These are phyloP conservation scores for Thalia dealbata DNA, from an alignment of 176 grass and related monocot genomes.

Conservation along the genomic window DNA sequence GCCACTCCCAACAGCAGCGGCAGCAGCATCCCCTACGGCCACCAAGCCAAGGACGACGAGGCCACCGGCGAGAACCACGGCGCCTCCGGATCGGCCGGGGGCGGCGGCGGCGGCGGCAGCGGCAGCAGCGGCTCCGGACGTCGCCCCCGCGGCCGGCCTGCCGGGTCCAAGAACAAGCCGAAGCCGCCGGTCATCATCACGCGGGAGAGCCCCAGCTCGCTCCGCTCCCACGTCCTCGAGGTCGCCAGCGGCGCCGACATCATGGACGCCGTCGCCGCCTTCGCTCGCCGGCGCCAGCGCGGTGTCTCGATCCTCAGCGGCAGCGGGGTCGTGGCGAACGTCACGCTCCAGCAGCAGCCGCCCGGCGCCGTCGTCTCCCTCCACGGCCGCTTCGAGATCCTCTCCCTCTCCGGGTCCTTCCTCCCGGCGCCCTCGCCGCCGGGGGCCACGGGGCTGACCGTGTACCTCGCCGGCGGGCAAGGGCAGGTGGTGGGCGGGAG, in stretches of 20 bases:
- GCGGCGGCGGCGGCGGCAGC: no score
- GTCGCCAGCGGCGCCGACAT: constrained; percentile 48
- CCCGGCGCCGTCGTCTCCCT: constrained; percentile 41
- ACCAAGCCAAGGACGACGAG: no score
- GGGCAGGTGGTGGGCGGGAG: constrained; percentile 37
- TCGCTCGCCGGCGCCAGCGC: constrained; percentile 44
- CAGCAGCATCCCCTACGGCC: no score
- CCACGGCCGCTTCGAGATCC: constrained; percentile 63
- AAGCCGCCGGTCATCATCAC: no score
- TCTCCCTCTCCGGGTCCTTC: constrained; percentile 63
- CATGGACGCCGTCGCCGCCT: constrained; percentile 44
- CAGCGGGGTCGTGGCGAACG: constrained; percentile 54
- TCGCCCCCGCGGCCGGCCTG: no score
- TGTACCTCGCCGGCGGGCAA: constrained; percentile 34
- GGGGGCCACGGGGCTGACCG: constrained; percentile 1
- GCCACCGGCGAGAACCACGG: no score
- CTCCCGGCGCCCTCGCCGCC: constrained; percentile 44
- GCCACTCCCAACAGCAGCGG: no score
- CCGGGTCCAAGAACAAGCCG: no score
- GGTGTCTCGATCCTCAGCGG: constrained; percentile 51
- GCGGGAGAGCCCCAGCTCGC: no score
- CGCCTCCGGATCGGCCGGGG: no score
- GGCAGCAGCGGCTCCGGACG: no score
- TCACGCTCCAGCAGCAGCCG: constrained; percentile 42
- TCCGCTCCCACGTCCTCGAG: constrained; percentile 19